Evolutionary conservation across 371 early-diverging fungal species (phyloP).

Genomic region (Blakeslea trispora): DNA sequence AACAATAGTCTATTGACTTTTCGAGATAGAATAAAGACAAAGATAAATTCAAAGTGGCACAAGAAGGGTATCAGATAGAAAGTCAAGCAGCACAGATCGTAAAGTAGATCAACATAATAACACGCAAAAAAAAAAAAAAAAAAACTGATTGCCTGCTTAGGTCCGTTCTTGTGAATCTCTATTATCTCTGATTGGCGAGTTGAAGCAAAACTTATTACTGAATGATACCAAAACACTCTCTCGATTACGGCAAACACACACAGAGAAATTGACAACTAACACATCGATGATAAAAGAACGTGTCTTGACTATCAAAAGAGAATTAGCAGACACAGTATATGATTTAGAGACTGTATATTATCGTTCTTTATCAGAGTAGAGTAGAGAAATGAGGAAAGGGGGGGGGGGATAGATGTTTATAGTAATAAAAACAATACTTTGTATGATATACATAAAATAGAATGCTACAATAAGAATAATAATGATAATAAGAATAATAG

Average conservation of each 20-base stretch:
- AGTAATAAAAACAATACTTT: no score
- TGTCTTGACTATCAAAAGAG: conserved; percentile 31
- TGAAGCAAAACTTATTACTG: conserved; percentile 67
- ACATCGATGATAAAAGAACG: conserved; percentile 36
- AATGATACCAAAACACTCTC: conserved; percentile 70
- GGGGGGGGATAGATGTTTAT: no score
- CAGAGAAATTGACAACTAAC: conserved; percentile 29
- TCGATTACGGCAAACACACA: conserved; percentile 38
- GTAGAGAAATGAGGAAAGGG: background rate
- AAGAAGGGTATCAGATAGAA: conserved; percentile 73
- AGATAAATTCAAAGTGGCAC: conserved; percentile 70
- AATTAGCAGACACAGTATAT: conserved; percentile 39
- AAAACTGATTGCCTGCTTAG: conserved; percentile 21
- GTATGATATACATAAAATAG: no score
- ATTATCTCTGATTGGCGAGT: conserved; percentile 63
- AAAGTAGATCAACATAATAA: no score
- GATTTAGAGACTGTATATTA: conserved; percentile 50
- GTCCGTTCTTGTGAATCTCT: conserved; percentile 67
- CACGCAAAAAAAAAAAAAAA: no score
- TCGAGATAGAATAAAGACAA: conserved; percentile 59
- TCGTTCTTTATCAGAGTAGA: conserved; percentile 33
- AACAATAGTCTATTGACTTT: no score
- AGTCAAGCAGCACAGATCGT: conserved; percentile 76
- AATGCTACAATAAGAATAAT: no score
- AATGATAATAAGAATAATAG: no score